These are phyloP conservation scores for Torulaspora franciscae DNA, from an alignment of 805 yeast species.

Conservation along the genomic window DNA sequence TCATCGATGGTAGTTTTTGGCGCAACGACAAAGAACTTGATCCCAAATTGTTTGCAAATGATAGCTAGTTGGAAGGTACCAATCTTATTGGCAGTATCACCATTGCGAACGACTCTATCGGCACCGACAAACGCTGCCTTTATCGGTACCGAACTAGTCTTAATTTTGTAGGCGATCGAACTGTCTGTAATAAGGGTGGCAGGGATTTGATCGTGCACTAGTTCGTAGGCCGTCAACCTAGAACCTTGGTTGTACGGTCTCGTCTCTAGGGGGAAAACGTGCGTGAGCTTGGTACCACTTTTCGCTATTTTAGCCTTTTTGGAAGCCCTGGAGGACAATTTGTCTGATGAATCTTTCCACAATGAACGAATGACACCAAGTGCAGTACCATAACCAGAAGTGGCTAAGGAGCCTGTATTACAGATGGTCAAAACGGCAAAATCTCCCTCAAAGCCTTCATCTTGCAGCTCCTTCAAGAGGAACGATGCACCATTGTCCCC, in stretches of 20 bases:
- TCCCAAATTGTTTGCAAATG: slow-evolving; percentile 56
- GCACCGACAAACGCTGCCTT: slow-evolving; percentile 91
- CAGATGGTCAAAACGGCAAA: slow-evolving; percentile 87
- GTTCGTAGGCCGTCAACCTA: slow-evolving; percentile 84
- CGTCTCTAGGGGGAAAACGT: slow-evolving; percentile 85
- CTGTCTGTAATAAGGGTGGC: slow-evolving; percentile 85
- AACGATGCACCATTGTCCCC: slow-evolving; percentile 80
- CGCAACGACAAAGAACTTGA: slow-evolving; percentile 90
- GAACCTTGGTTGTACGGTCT: slow-evolving; percentile 98
- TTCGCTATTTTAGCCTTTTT: slow-evolving; percentile 26
- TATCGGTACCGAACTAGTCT: slow-evolving; percentile 51
- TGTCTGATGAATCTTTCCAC: slow-evolving; percentile 40
- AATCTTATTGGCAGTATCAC: slow-evolving; percentile 94
- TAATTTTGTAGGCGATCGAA: slow-evolving; percentile 77
- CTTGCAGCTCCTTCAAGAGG: slow-evolving; percentile 44
- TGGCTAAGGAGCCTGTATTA: slow-evolving; percentile 94
- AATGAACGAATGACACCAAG: slow-evolving; percentile 83
- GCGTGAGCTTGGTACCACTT: slow-evolving; percentile 49
- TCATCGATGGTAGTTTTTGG: slow-evolving; percentile 88
- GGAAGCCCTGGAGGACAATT: slow-evolving; percentile 22
- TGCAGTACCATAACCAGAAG: slow-evolving; percentile 97
- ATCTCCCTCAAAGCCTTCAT: slow-evolving; percentile 52
- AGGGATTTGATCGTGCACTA: slow-evolving; percentile 80
- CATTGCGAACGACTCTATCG: slow-evolving; percentile 86
- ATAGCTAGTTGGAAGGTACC: slow-evolving; percentile 90